Conservation (phyloP, 2,329 filamentous ascomycete genomes). For the Phialemonium atrogriseum region DNA sequence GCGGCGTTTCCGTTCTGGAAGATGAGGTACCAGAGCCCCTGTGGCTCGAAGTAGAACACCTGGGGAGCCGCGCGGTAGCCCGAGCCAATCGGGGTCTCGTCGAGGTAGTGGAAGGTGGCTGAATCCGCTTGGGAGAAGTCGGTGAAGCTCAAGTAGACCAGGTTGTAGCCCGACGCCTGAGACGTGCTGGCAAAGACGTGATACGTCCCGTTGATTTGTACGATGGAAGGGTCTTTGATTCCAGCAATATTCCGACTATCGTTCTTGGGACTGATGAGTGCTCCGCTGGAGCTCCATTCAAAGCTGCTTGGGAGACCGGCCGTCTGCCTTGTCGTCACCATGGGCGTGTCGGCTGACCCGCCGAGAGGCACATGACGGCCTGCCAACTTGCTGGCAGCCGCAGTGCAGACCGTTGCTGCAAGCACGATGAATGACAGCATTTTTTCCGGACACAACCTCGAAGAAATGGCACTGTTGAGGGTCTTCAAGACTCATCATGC, state of each 20-base stretch:
- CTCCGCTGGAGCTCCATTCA: slow-evolving; percentile 11
- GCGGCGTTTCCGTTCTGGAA: slow-evolving; percentile 33
- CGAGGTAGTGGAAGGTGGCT: slow-evolving; percentile 27
- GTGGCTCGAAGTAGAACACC: slow-evolving; percentile 31
- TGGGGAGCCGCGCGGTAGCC: slow-evolving; percentile 31
- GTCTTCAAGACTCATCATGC: too few species aligned
- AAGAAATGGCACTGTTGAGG: too few species aligned
- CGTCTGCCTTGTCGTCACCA: too few species aligned
- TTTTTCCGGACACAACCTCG: too few species aligned
- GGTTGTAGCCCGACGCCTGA: slow-evolving; percentile 24
- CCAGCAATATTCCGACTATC: slow-evolving; percentile 11
- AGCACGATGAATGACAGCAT: too few species aligned
- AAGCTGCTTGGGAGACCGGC: slow-evolving; percentile 5
- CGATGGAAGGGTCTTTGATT: slow-evolving; percentile 16
- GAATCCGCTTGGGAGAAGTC: slow-evolving; percentile 21
- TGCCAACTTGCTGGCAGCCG: too few species aligned
- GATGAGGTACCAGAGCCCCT: slow-evolving; percentile 32
- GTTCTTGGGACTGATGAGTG: slow-evolving; percentile 11
- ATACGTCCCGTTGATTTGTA: slow-evolving; percentile 20
- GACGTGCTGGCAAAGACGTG: slow-evolving; percentile 32
- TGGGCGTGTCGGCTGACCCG: too few species aligned
- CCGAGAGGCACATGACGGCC: too few species aligned
- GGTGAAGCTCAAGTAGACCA: slow-evolving; percentile 31
- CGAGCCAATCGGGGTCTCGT: slow-evolving; percentile 24
- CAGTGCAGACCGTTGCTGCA: too few species aligned